Base-by-base conservation (phyloP, 495 filamentous ascomycete genomes). In the Neurospora sp. region DNA sequence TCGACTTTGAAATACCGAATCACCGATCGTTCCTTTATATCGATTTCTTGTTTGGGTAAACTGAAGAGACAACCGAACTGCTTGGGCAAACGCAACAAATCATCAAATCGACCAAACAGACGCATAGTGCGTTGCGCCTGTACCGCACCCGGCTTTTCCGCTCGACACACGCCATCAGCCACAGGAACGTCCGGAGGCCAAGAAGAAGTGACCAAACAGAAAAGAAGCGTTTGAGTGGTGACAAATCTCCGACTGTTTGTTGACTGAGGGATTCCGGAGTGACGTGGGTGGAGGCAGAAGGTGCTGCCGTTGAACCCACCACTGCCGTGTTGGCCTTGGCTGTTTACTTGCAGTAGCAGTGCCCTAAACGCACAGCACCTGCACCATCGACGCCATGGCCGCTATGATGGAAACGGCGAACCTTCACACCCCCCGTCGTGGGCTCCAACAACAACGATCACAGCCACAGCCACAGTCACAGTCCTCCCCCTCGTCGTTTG, bases 321-420 rank as follows among this genome's bases (percentile, higher is more conserved):
- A 53, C 20, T 53, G 45, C 45, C 45, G 45, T 48, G 9, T 44
- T 44, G 41, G 41, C 41, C 16, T 44, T 44, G 41, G 45, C 45
- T 53, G 22, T 35, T 16, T 37, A 18, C 53, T 65, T 65, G 53
- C 53, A 65, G 53, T 37, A 65, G 27, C 53, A 31, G 27, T 12
- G 53, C 53, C 27, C 53, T 61, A 35, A 61, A 61, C 53, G 27
- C 53, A 65, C 6, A 35, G 53, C 53, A 65, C 53, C 53, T 61
- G 12, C 53, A 61, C 22, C 53, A 14, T 61, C 53, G 22, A 61
- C 53, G 53, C 53, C 22, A 61, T 61, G 44, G 35, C 70, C 71
- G 68, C 53, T 74, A 82, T 82, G 78, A 81, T 80, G 79, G 79
- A 81, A 72, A 72, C 79, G 22, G 78, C 77, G 40, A 80, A 76